These are phyloP conservation scores for Aspergillus texensis DNA, from an alignment of 2,329 filamentous ascomycete genomes.

Conservation along the genomic window DNA sequence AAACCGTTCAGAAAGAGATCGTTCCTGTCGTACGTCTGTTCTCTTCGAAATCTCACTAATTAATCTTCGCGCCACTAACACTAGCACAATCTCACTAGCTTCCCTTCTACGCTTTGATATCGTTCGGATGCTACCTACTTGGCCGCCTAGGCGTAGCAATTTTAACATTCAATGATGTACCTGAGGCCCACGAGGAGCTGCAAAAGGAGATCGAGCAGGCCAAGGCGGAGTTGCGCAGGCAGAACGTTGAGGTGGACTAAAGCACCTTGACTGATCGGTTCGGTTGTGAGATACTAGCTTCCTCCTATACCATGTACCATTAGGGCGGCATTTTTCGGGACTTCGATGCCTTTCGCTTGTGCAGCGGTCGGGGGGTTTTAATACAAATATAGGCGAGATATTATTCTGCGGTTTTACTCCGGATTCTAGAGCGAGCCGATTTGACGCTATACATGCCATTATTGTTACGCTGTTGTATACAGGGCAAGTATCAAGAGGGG, in stretches of 20 bases:
- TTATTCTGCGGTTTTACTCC: background rate
- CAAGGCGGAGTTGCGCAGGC: constrained; percentile 45
- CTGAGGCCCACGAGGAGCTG: constrained; percentile 84
- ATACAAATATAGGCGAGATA: background rate
- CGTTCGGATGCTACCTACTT: constrained; percentile 88
- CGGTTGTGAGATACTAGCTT: background rate
- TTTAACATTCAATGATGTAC: constrained; percentile 94
- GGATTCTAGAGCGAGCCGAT: background rate
- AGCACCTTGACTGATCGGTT: background rate
- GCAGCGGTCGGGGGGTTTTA: background rate
- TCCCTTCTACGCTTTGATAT: constrained; percentile 88
- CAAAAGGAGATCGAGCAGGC: constrained; percentile 72
- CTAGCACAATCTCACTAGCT: constrained; percentile 58
- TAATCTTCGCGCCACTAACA: constrained; percentile 9
- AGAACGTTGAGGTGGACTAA: constrained; percentile 49
- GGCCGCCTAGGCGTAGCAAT: constrained; percentile 91
- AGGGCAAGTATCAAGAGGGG: background rate
- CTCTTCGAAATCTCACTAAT: background rate
- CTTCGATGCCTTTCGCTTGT: background rate
- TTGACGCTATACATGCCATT: background rate
- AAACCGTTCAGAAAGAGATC: constrained; percentile 77
- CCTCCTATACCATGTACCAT: background rate
- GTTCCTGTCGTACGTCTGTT: constrained; percentile 76
- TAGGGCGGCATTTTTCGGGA: background rate
- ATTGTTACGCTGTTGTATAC: background rate